Evolutionary conservation across 129 eudicot genomes (phyloP).

Genomic region (Flaveria linearis): DNA sequence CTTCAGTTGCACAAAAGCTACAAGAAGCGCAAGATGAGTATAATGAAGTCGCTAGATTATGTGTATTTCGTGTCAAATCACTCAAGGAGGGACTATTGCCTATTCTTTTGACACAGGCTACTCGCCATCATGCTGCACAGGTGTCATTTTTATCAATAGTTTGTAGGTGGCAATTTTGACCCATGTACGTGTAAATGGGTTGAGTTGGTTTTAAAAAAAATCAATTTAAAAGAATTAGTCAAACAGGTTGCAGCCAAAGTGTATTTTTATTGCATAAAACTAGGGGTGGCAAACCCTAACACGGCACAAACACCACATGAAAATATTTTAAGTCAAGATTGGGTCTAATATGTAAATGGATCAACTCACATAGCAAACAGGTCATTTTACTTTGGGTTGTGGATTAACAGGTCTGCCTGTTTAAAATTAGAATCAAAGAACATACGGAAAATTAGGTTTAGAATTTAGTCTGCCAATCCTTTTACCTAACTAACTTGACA

Average conservation of each 20-base stretch:
- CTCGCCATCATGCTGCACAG: constrained; percentile 98
- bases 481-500: neutral
- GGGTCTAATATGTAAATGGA: neutral
- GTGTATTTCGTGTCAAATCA: constrained; percentile 75
- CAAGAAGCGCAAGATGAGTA: constrained; percentile 77
- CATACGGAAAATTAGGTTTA: neutral
- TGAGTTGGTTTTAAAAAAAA: neutral
- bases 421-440: neutral
- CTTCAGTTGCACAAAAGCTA: constrained; percentile 57
- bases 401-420: neutral
- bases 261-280: neutral
- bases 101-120: constrained; percentile 91
- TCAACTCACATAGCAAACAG: neutral
- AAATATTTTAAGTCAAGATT: neutral
- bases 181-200: neutral
- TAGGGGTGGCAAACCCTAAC: neutral
- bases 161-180: neutral
- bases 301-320: neutral
- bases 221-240: neutral
- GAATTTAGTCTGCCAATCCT: neutral
- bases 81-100: constrained; percentile 92
- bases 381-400: neutral
- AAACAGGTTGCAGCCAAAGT: neutral
- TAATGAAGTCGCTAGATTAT: constrained; percentile 71
- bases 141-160: constrained; percentile 32